Percentiles rank a stretch among this genome's conserved stretches.
Evolutionary conservation across 2,329 filamentous ascomycete species (phyloP).

Genomic region (Helotiales sp.): DNA sequence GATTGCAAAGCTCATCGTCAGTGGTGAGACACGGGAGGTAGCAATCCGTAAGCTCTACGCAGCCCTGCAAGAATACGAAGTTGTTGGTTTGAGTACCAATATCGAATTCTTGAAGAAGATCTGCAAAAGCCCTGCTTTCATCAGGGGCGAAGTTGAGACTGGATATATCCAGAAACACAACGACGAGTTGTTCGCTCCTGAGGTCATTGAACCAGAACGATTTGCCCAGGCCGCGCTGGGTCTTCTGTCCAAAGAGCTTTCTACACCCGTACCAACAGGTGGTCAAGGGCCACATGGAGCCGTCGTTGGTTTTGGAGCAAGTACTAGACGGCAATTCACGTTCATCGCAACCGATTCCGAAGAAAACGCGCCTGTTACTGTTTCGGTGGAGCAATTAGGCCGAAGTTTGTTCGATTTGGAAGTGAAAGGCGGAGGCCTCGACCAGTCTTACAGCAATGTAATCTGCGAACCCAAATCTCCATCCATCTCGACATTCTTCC

Average conservation of each 20-base stretch:
- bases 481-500: conserved; percentile 75
- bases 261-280: conserved; percentile 37
- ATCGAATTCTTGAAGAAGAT: conserved; percentile 94
- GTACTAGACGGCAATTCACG: conserved; percentile 37
- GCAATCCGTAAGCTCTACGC: conserved; percentile 82
- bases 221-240: conserved; percentile 87
- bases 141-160: conserved; percentile 88
- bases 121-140: conserved; percentile 80
- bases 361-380: conserved; percentile 28
- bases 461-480: conserved; percentile 54
- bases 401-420: conserved; percentile 47
- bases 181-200: conserved; percentile 74
- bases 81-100: conserved; percentile 92
- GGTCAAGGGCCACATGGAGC: conserved; percentile 49
- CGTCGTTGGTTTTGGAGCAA: conserved; percentile 55
- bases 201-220: conserved; percentile 69
- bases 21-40: conserved; percentile 76
- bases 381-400: conserved; percentile 40
- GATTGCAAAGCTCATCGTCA: conserved; percentile 97
- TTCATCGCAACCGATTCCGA: conserved; percentile 29
- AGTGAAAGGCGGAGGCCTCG: conserved; percentile 54
- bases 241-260: conserved; percentile 59
- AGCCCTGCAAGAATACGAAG: conserved; percentile 86
- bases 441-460: conserved; percentile 45
- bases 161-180: conserved; percentile 93